phyloP scores from a whole-genome alignment of 1,284 basidiomycete species.

The Apiotrichum mycotoxinovorans region DNA sequence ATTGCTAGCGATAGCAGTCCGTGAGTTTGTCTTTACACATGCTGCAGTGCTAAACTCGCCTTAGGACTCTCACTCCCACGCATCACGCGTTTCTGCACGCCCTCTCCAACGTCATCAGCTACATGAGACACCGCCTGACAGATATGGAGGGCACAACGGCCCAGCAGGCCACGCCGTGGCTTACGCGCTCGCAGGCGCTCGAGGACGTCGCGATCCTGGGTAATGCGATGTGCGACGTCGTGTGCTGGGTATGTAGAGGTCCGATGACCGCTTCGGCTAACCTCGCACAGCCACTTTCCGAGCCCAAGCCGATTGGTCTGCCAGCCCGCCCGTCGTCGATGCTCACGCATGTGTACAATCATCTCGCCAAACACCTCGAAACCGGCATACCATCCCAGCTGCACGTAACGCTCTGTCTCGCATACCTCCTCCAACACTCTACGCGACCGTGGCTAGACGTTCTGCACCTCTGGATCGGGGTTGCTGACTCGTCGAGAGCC shows the following conservation, averaged over 20 bases:
- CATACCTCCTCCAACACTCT: slow-evolving; percentile 35
- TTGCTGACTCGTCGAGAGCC: slow-evolving; percentile 18
- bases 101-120: slow-evolving; percentile 36
- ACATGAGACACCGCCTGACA: slow-evolving; percentile 33
- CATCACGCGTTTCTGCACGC: slow-evolving; percentile 44
- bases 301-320: slow-evolving; percentile 22
- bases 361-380: slow-evolving; percentile 26
- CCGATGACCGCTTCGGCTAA: neutral
- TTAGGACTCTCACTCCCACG: slow-evolving; percentile 39
- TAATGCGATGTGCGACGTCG: slow-evolving; percentile 26
- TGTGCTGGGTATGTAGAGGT: slow-evolving; percentile 30
- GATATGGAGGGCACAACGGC: slow-evolving; percentile 1
- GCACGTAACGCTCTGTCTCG: slow-evolving; percentile 24
- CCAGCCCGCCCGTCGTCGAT: slow-evolving; percentile 35
- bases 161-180: slow-evolving; percentile 19
- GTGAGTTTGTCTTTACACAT: slow-evolving; percentile 18
- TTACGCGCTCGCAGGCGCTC: slow-evolving; percentile 24
- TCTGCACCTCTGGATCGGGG: slow-evolving; percentile 43
- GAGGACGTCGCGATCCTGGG: slow-evolving; percentile 27
- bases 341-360: slow-evolving; percentile 36
- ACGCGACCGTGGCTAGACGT: slow-evolving; percentile 31
- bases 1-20: slow-evolving; percentile 33
- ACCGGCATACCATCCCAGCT: slow-evolving; percentile 7
- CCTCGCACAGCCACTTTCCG: slow-evolving; percentile 24
- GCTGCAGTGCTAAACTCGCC: neutral